Evolutionary conservation across 352 stramenopile species (phyloP).

Genomic region (Phytophthora nicotianae): DNA sequence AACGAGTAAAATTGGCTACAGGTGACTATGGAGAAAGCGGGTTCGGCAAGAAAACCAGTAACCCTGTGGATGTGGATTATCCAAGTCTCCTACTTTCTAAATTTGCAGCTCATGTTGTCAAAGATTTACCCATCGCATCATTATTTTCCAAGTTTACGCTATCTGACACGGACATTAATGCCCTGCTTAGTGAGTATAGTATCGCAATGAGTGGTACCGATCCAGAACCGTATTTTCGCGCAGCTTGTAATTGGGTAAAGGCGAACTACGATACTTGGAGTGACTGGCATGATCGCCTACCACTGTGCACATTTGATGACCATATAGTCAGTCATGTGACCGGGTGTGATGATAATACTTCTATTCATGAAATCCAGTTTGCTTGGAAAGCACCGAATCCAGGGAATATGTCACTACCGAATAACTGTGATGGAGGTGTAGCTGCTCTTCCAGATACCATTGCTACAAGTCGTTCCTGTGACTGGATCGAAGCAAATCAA

Average conservation of each 20-base stretch:
- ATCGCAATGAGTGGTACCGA: slow-evolving; percentile 1
- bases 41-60: slow-evolving; percentile 48
- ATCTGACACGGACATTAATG: slow-evolving; percentile 44
- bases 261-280: slow-evolving; percentile 54
- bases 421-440: slow-evolving; percentile 50
- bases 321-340: slow-evolving; percentile 36
- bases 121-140: slow-evolving; percentile 25
- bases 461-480: slow-evolving; percentile 48
- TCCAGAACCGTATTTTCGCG: slow-evolving; percentile 32
- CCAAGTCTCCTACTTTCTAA: slow-evolving; percentile 43
- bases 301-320: slow-evolving; percentile 33
- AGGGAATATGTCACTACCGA: slow-evolving; percentile 36
- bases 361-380: slow-evolving; percentile 35
- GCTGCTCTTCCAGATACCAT: slow-evolving; percentile 28
- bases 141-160: slow-evolving; percentile 45
- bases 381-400: slow-evolving; percentile 46
- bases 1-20: slow-evolving; percentile 37
- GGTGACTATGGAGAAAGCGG: slow-evolving; percentile 54
- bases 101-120: slow-evolving; percentile 34
- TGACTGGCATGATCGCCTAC: slow-evolving; percentile 47
- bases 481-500: slow-evolving; percentile 40
- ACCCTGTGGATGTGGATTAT: slow-evolving; percentile 52
- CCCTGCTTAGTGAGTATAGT: slow-evolving; percentile 39
- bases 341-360: slow-evolving; percentile 30
- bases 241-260: slow-evolving; percentile 58